Evolutionary conservation across 1,284 basidiomycete species (phyloP), one percentile per base, ranked within the genome.

Genomic region (Rhodotorula glutinis): DNA sequence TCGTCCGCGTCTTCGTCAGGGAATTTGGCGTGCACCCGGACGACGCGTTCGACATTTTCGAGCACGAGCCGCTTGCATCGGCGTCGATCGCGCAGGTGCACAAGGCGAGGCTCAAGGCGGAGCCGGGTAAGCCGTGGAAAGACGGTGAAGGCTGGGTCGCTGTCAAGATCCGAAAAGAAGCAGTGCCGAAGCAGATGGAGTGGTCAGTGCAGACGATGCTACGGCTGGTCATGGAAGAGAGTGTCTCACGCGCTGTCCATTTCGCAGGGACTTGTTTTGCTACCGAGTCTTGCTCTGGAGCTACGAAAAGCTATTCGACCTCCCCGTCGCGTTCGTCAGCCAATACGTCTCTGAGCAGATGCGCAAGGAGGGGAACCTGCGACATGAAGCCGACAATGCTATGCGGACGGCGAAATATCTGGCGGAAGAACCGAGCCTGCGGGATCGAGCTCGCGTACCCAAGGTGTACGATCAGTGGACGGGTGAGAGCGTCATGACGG

Each of bases 31-130:
- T 83, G 3, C 78, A 82, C 51, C 87, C 88, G 0, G 83, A 83
- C 41, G 89, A 89, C 27, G 79, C 91, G 0, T 95, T 94, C 74
- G 86, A 87, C 52, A 79, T 83, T 16, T 93, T 94, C 69, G 87
- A 91, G 54, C 82, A 85, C 69, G 77, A 83, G 8, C 86, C 91
- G 0, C 80, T 90, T 0, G 92, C 92, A 0, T 90, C 88, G 67
- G 92, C 92, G 1, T 91, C 88, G 70, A 88, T 95, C 57, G 92
- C 92, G 0, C 92, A 94, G 76, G 92, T 94, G 0, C 92, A 94
- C 76, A 83, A 84, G 47, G 92, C 92, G 3, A 85, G 83, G 54
- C 78, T 91, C 41, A 85, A 82, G 70, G 13, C 49, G 46, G 78
- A 53, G 30, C 44, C 41, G 8, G 71, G 63, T 8, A 58, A 40